Base-by-base conservation (phyloP, 768 basidiomycete species). In the Butyriboletus loyo region DNA sequence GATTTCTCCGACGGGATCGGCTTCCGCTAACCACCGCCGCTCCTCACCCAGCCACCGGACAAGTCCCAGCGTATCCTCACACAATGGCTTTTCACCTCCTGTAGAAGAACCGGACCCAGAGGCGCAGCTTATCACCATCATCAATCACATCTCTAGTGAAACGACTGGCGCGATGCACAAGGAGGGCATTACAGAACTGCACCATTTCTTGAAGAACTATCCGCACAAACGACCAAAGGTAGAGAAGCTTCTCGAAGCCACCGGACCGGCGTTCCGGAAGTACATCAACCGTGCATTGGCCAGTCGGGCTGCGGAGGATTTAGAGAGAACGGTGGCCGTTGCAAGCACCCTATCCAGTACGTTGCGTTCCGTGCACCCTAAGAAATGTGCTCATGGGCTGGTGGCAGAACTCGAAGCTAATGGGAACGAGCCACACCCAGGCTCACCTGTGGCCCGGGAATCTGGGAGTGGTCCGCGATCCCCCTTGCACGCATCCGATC, bases 101-200 rank as follows among this genome's bases (percentile, higher is more conserved):
- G 75, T 76, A 7, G 85, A 87, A 67, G 91, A 94, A 66, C 88
- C 90, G 1, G 93, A 95, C 67, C 89, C 90, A 11, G 92, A 94
- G 64, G 86, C 83, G 11, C 87, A 92, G 61, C 73, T 95, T 39
- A 80, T 87, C 51, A 82, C 82, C 13, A 89, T 94, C 59, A 89
- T 93, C 62, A 85, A 84, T 37, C 88, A 93, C 65, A 91, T 91
- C 53, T 92, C 89, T 30, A 89, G 87, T 66, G 88, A 92, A 72
- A 89, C 90, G 22, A 90, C 91, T 5, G 90, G 89, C 15, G 89
- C 89, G 15, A 75, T 92, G 73, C 89, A 93, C 68, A 93, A 93
- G 70, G 92, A 96, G 68, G 92, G 92, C 4, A 94, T 98, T 50
- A 95, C 92, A 4, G 92, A 95, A 62, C 75, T 99, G 22, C 92